Percentiles rank a stretch among this genome's conserved stretches.
Evolutionary conservation across 371 early-diverging fungal species (phyloP).

Genomic region (Mucor plumbeus): DNA sequence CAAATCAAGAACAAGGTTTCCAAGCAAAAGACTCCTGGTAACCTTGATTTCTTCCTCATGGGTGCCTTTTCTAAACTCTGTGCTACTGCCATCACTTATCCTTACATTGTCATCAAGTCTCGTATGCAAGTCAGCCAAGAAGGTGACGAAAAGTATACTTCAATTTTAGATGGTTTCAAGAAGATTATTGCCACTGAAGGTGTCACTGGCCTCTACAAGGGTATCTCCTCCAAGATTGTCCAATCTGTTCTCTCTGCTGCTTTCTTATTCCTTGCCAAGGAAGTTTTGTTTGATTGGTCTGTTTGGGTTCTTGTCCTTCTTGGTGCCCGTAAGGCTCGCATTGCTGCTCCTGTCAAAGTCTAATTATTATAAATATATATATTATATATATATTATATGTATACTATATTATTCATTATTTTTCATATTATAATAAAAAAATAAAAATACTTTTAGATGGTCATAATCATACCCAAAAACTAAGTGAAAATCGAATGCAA

Average conservation of each 20-base stretch:
- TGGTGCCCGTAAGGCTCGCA: slow-evolving; percentile 51
- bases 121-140: slow-evolving; percentile 95
- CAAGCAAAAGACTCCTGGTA: slow-evolving; percentile 64
- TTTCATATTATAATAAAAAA: too few relatives aligned
- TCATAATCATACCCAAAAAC: slow-evolving; percentile 4
- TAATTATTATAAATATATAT: slow-evolving; percentile 5
- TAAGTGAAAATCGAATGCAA: not conserved
- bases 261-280: slow-evolving; percentile 92
- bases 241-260: slow-evolving; percentile 93
- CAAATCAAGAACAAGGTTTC: slow-evolving; percentile 77
- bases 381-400: not conserved
- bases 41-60: slow-evolving; percentile 92
- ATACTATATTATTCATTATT: not conserved
- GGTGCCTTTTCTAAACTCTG: slow-evolving; percentile 94
- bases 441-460: too few relatives aligned
- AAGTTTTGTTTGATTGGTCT: slow-evolving; percentile 78
- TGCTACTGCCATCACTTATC: slow-evolving; percentile 95
- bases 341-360: slow-evolving; percentile 14
- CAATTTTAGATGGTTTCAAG: slow-evolving; percentile 85
- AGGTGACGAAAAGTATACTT: slow-evolving; percentile 76
- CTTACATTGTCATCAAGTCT: slow-evolving; percentile 96
- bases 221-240: slow-evolving; percentile 90
- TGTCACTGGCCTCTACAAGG: slow-evolving; percentile 83
- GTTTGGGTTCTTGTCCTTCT: slow-evolving; percentile 67
- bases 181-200: slow-evolving; percentile 90